phyloP scores from a whole-genome alignment of 805 yeast genomes.

The Nakazawaea sp. region DNA sequence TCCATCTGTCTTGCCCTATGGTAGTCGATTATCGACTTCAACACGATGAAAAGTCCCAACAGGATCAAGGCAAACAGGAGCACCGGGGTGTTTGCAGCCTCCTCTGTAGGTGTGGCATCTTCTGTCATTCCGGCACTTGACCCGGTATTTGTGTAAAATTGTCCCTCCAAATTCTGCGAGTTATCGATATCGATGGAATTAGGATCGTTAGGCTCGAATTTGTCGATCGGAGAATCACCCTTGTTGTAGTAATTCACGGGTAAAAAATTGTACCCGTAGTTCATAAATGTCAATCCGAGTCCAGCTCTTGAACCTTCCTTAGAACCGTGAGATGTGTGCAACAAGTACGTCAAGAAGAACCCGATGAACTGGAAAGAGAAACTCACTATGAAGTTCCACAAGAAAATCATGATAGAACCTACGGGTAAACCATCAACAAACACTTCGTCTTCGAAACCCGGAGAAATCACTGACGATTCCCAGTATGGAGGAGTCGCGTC shows the following conservation, averaged over 20 bases:
- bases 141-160: slow-evolving; percentile 21
- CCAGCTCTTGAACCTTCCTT: slow-evolving; percentile 94
- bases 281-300: slow-evolving; percentile 74
- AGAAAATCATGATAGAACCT: slow-evolving; percentile 79
- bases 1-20: slow-evolving; percentile 75
- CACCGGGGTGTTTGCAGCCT: slow-evolving; percentile 34
- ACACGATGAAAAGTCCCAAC: slow-evolving; percentile 58
- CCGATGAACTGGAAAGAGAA: slow-evolving; percentile 94
- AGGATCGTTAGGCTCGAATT: slow-evolving; percentile 52
- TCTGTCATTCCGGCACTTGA: slow-evolving; percentile 10
- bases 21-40: slow-evolving; percentile 68
- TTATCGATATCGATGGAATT: slow-evolving; percentile 42
- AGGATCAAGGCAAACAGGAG: slow-evolving; percentile 59
- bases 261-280: slow-evolving; percentile 55
- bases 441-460: slow-evolving; percentile 81
- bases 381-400: slow-evolving; percentile 87
- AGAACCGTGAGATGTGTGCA: slow-evolving; percentile 96
- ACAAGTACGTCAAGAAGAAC: slow-evolving; percentile 78
- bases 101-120: slow-evolving; percentile 13
- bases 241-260: slow-evolving; percentile 32
- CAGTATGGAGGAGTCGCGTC: slow-evolving; percentile 96
- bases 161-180: slow-evolving; percentile 18
- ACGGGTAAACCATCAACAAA: slow-evolving; percentile 95
- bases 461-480: slow-evolving; percentile 81
- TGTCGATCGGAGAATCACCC: slow-evolving; percentile 20